Base-by-base conservation (phyloP, 2,329 filamentous ascomycete species). In the Emericellopsis atlantica region DNA sequence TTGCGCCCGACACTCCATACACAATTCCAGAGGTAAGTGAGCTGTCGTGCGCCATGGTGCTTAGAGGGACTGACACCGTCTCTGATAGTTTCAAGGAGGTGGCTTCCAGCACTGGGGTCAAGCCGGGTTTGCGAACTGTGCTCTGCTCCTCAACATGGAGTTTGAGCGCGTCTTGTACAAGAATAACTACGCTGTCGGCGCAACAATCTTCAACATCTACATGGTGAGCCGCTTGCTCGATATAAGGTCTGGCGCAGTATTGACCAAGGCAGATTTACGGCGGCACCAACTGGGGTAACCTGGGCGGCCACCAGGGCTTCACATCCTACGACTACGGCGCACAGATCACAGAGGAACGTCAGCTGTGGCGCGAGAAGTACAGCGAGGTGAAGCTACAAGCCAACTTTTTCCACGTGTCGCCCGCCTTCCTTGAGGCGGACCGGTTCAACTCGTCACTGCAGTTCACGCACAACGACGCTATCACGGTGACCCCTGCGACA, bases 281-380 rank as follows among this genome's bases (percentile, higher is more conserved):
- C 10, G 83, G 82, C 11, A 86, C 82, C 0, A 88, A 88, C 54
- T 87, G 81, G 82, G 82, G 82, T 1, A 85, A 84, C 48, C 57
- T 84, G 5, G 79, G 81, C 1, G 72, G 83, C 48, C 69, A 77
- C 7, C 74, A 74, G 12, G 73, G 66, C 8, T 44, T 40, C 31
- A 44, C 43, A 14, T 38, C 33, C 4, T 44, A 44, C 34, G 43
- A 44, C 40, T 44, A 41, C 43, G 43, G 43, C 32, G 43, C 43
- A 6, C 36, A 41, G 15, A 44, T 44, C 23, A 40, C 39, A 12
- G 43, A 44, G 36, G 43, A 44, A n/a, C 39, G 43, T 12, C 40
- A 29, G 10, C 3, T 44, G 29, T 76, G 74, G 41, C 43, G 43
- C 12, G 36, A 41, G 12, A 44, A 44, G 36, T 44, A 41, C 39